phyloP scores from a whole-genome alignment of 2,329 filamentous ascomycete genomes.

The Amauroascus verrucosus region DNA sequence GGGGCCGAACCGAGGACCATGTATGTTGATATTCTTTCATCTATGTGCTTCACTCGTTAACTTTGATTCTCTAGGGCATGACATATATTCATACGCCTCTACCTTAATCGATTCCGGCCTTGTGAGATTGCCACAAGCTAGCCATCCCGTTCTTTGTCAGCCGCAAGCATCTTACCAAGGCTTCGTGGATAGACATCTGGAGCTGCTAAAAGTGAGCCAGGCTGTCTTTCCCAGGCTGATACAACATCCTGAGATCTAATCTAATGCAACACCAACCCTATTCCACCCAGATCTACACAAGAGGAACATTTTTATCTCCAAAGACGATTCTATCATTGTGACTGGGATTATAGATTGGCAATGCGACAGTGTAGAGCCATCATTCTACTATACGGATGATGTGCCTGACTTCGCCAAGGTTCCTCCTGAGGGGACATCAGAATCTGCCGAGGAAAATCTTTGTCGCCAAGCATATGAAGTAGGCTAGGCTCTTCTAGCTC shows the following conservation, averaged over 20 bases:
- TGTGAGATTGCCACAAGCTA: conserved; percentile 25
- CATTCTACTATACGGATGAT: conserved; percentile 32
- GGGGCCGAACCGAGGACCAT: conserved; percentile 32
- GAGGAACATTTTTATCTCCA: conserved; percentile 36
- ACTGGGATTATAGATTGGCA: conserved; percentile 38
- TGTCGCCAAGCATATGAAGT: conserved; percentile 26
- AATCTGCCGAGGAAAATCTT: conserved; percentile 13
- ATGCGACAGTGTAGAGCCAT: conserved; percentile 32
- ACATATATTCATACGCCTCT: conserved; percentile 26
- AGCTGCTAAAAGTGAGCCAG: conserved; percentile 25
- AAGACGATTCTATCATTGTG: conserved; percentile 30
- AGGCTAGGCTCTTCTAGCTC: conserved; percentile 15
- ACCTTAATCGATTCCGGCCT: conserved; percentile 33
- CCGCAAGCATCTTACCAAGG: conserved; percentile 28
- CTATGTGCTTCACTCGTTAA: conserved; percentile 16
- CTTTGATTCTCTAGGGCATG: conserved; percentile 24
- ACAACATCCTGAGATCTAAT: conserved; percentile 21
- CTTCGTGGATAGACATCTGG: conserved; percentile 26
- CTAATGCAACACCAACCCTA: conserved; percentile 25
- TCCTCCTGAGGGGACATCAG: conserved; percentile 20
- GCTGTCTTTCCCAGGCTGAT: conserved; percentile 25
- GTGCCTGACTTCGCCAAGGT: conserved; percentile 33
- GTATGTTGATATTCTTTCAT: conserved; percentile 23
- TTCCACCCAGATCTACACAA: conserved; percentile 36
- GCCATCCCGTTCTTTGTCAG: conserved; percentile 9